Percentiles rank a stretch among this genome's conserved stretches.
phyloP scores from a whole-genome alignment of 176 grass and related monocot genomes.

The Bothriochloa decipiens region DNA sequence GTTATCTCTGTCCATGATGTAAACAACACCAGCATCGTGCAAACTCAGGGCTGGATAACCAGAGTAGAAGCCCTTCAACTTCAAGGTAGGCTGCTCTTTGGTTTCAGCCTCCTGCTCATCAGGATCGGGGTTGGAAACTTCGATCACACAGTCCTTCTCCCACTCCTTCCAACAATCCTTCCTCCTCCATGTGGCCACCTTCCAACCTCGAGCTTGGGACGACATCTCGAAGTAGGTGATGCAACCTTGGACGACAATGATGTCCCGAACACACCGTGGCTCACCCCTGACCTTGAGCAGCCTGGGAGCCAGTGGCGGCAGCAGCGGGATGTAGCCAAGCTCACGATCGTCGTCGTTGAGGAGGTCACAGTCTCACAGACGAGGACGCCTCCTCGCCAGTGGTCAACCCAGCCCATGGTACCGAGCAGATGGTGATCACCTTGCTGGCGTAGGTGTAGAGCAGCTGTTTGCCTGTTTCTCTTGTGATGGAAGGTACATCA shows the following conservation, averaged over 20 bases:
- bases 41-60: conserved; percentile 18
- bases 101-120: not conserved
- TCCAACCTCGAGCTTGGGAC: too few species aligned
- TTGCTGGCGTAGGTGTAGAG: not conserved
- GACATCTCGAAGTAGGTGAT: not conserved
- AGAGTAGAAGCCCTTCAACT: not conserved
- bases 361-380: not conserved
- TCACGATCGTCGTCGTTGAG: not conserved
- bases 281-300: accelerated
- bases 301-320: not conserved
- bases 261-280: not conserved
- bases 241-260: not conserved
- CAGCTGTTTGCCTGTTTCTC: too few species aligned
- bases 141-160: not conserved
- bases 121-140: not conserved
- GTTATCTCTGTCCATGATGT: not conserved
- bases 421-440: not conserved
- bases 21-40: conserved; percentile 10
- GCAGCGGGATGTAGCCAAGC: not conserved
- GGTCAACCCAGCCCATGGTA: not conserved
- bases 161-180: not conserved
- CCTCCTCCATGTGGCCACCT: not conserved
- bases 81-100: not conserved
- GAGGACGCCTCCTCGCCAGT: not conserved
- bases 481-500: not conserved